Evolutionary conservation across 768 basidiomycete species (phyloP).

Genomic region (Suillus placidus): DNA sequence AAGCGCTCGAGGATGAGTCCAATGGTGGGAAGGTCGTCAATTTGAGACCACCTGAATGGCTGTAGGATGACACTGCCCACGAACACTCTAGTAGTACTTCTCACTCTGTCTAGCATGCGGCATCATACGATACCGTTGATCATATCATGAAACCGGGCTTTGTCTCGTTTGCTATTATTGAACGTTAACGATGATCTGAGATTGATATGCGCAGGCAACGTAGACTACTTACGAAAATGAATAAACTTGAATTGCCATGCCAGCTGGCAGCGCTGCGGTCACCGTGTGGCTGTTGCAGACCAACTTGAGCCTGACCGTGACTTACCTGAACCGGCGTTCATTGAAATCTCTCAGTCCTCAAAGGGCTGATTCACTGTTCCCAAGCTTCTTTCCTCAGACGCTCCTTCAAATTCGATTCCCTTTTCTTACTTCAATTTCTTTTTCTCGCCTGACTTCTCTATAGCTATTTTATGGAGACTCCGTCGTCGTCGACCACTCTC

Average conservation of each 20-base stretch:
- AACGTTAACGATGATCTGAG: neutral
- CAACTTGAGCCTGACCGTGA: neutral
- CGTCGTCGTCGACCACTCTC: conserved; percentile 40
- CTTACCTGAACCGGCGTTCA: conserved; percentile 5
- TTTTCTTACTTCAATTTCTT: conserved; percentile 7
- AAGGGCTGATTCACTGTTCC: neutral
- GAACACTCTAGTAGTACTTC: neutral
- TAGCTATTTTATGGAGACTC: conserved; percentile 45
- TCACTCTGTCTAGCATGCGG: neutral
- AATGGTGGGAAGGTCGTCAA: neutral
- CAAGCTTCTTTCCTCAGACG: conserved; percentile 8
- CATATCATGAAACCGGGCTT: neutral
- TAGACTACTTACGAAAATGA: neutral
- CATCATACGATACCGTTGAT: neutral
- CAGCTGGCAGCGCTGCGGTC: neutral
- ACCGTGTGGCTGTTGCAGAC: neutral
- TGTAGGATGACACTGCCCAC: neutral
- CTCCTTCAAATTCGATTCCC: conserved; percentile 8
- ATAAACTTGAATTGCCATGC: conserved; percentile 1
- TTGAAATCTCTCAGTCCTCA: conserved; percentile 5
- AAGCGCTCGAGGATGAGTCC: neutral
- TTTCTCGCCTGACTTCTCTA: conserved; percentile 8
- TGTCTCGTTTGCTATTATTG: neutral
- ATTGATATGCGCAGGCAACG: neutral
- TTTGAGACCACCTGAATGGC: neutral